Evolutionary conservation across 176 grass and related monocot species (phyloP), one percentile per base, ranked within the genome.

Genomic region (Elymus sibiricus): DNA sequence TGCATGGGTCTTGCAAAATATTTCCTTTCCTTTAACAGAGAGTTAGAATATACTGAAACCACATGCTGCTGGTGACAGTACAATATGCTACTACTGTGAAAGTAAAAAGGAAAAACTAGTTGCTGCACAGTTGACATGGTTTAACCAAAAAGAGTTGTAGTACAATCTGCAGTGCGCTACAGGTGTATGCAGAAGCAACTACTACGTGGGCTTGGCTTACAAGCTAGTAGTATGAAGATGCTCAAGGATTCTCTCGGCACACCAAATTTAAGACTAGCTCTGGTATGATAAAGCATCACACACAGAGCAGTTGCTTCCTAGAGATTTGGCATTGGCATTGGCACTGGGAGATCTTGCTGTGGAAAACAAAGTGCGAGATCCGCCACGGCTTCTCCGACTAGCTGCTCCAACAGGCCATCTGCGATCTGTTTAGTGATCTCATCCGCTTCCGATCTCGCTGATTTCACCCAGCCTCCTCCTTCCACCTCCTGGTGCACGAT

Each of bases 401-500:
- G 83, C 66, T 99, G 86, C 55, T 93, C 88, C 71, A 96, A 77
- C 61, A 96, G 65, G n/a, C 78, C 74, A 28, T 60, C 32, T 37
- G 88, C 87, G 51, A 99, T 85, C 84, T 88, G 86, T 65, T 56
- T 84, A 28, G 71, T 60, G 59, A 88, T 88, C 59, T 88, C 90
- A 81, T 99, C 86, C 24, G 83, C 31, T 77, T 94, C 90, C 56
- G 64, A 81, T 29, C 84, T 92, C 86, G 79, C 85, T 74, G 79
- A 73, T 29, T 93, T 85, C 22, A 53, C 46, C 92, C 92, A 96
- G 21, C 77, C 81, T 47, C 61, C 89, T 79, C 79, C 94, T 83
- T 85, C 82, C 19, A 99, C 60, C 43, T 99, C 94, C 32, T 85
- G 85, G 11, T 80, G 90, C 84, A 96, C 77, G 31, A 94, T 42